These are phyloP conservation scores for Starmerella potacharoeniae DNA, from an alignment of 805 yeast species.

Conservation along the genomic window DNA sequence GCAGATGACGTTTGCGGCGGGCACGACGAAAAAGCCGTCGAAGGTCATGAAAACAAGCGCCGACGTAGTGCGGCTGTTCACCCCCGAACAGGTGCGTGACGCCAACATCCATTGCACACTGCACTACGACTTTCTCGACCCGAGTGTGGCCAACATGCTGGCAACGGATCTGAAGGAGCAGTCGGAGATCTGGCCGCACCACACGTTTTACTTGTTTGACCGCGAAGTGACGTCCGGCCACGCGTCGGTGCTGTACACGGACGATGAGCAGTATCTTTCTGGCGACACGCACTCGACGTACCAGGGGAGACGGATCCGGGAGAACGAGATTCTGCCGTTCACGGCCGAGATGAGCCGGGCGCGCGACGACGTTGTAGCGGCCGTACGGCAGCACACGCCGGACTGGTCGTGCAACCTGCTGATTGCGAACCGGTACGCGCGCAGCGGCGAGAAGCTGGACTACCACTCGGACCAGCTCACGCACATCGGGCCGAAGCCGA, in stretches of 20 bases:
- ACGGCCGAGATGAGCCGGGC: constrained; percentile 35
- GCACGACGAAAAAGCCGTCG: constrained; percentile 7
- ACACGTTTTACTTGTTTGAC: constrained; percentile 52
- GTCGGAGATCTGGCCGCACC: constrained; percentile 31
- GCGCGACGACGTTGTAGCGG: constrained; percentile 32
- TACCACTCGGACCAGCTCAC: constrained; percentile 72
- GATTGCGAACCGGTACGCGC: constrained; percentile 46
- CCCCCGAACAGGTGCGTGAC: constrained; percentile 39
- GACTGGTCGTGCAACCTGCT: constrained; percentile 45
- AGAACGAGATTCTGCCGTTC: constrained; percentile 28
- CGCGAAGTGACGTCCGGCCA: constrained; percentile 52
- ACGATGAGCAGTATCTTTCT: constrained; percentile 17
- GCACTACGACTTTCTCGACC: constrained; percentile 42
- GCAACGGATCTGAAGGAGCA: constrained; percentile 36
- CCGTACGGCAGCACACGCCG: constrained; percentile 32
- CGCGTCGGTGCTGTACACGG: constrained; percentile 33
- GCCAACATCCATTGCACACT: constrained; percentile 40
- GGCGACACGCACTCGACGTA: constrained; percentile 22
- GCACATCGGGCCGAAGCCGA: constrained; percentile 59
- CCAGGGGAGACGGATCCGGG: constrained; percentile 31
- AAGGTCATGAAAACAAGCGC: constrained; percentile 6
- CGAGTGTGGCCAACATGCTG: constrained; percentile 37
- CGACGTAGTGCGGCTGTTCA: constrained; percentile 31
- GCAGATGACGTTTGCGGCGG: constrained; percentile 16
- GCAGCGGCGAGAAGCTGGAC: constrained; percentile 43